Conservation (phyloP, 331 rosid species). For the Telfairia occidentalis region DNA sequence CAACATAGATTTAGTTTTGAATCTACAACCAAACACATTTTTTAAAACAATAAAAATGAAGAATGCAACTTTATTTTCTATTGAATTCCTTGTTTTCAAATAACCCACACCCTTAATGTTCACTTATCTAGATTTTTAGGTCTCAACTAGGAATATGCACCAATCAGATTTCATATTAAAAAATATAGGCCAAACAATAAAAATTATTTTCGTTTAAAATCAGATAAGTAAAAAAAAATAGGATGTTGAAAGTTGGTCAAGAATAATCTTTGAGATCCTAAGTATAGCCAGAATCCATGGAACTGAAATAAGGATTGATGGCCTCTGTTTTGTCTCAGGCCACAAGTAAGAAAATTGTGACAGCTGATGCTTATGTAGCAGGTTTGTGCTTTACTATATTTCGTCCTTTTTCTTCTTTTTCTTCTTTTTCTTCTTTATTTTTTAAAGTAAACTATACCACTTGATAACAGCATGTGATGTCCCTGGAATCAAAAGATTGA, state of each 20-base stretch:
- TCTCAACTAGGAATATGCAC: neutral
- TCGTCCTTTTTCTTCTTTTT: constrained; percentile 2
- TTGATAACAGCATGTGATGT: constrained; percentile 85
- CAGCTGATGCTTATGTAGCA: constrained; percentile 92
- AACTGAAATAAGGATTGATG: constrained; percentile 6
- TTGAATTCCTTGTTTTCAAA: too few species aligned
- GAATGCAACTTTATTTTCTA: too few species aligned
- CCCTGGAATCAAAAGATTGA: constrained; percentile 86
- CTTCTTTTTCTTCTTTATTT: neutral
- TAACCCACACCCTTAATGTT: too few species aligned
- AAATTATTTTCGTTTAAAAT: neutral
- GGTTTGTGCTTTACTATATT: constrained; percentile 40
- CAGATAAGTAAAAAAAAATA: neutral
- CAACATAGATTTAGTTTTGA: too few species aligned
- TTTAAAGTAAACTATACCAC: constrained; percentile 17
- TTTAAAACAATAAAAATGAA: too few species aligned
- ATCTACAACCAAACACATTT: too few species aligned
- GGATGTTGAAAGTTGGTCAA: neutral
- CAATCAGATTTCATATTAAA: neutral
- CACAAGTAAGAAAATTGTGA: constrained; percentile 64
- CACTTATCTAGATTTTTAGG: neutral
- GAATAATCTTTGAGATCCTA: neutral
- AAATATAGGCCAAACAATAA: neutral
- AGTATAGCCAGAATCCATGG: neutral
- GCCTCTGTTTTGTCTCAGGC: constrained; percentile 42